Percentiles rank a stretch among this genome's conserved stretches.
phyloP scores from a whole-genome alignment of 495 filamentous ascomycete genomes.

The Rostrohypoxylon terebratum region DNA sequence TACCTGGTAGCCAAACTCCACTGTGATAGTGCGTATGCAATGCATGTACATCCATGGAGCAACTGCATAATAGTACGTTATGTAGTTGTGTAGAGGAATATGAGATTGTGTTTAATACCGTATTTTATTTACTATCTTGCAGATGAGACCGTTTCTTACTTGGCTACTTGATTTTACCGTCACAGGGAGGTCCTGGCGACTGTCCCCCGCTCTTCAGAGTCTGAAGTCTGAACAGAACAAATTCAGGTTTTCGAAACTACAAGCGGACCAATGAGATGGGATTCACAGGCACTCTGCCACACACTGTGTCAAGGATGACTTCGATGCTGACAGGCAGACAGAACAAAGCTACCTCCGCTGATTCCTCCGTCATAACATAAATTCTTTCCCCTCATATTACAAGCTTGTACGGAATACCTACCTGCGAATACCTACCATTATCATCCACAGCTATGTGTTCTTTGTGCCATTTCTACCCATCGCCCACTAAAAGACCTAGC shows the following conservation, averaged over 20 bases:
- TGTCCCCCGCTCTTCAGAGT: conserved; percentile 4
- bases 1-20: not conserved
- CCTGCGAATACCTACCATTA: conserved; percentile 28
- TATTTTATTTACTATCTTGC: not conserved
- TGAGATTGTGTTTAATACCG: not conserved
- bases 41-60: not conserved
- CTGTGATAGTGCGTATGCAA: not conserved
- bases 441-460: conserved; percentile 28
- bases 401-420: conserved; percentile 32
- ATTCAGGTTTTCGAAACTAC: conserved; percentile 15
- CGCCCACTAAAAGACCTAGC: conserved; percentile 5
- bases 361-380: conserved; percentile 43
- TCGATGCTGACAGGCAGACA: conserved; percentile 3
- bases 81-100: not conserved
- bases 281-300: not conserved
- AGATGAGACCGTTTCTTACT: not conserved
- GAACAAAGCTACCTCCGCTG: conserved; percentile 33
- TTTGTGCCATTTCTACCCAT: conserved; percentile 26
- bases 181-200: conserved; percentile 5
- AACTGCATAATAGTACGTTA: not conserved
- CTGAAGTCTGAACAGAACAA: too few species aligned
- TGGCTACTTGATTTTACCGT: not conserved
- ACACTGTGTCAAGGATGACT: conserved; percentile 42
- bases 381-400: conserved; percentile 42
- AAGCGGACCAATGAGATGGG: conserved; percentile 7